phyloP scores from a whole-genome alignment of 1,284 basidiomycete species.

The Tranzscheliella williamsii region DNA sequence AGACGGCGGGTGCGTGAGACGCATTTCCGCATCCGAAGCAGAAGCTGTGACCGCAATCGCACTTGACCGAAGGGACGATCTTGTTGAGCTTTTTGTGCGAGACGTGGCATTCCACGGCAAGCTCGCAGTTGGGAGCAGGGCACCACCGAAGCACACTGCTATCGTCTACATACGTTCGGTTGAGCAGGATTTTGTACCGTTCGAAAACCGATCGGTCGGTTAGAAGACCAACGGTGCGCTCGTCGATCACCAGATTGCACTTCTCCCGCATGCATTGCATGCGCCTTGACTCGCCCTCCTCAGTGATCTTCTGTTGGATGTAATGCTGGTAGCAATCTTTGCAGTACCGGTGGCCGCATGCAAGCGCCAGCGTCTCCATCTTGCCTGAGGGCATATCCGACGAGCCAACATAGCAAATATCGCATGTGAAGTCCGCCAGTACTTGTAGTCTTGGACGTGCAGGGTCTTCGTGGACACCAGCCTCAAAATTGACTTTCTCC shows the following conservation, averaged over 20 bases:
- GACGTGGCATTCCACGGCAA: slow-evolving; percentile 85
- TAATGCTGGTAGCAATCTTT: slow-evolving; percentile 83
- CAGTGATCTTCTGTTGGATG: slow-evolving; percentile 79
- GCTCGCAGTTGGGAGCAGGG: slow-evolving; percentile 70
- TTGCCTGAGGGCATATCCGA: slow-evolving; percentile 40
- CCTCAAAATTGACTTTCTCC: slow-evolving; percentile 52
- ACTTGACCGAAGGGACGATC: slow-evolving; percentile 85
- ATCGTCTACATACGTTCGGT: slow-evolving; percentile 87
- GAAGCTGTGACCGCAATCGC: slow-evolving; percentile 74
- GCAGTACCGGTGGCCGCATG: slow-evolving; percentile 58
- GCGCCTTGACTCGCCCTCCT: slow-evolving; percentile 79
- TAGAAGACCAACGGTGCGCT: slow-evolving; percentile 50
- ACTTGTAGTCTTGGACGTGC: slow-evolving; percentile 34
- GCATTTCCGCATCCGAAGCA: slow-evolving; percentile 59
- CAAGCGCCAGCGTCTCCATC: slow-evolving; percentile 53
- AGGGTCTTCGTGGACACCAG: slow-evolving; percentile 52
- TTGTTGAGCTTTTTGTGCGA: slow-evolving; percentile 67
- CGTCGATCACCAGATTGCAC: slow-evolving; percentile 74
- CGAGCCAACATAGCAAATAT: slow-evolving; percentile 51
- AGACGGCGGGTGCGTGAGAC: slow-evolving; percentile 90
- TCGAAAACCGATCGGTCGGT: slow-evolving; percentile 60
- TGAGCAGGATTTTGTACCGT: slow-evolving; percentile 78
- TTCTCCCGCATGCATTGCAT: slow-evolving; percentile 92
- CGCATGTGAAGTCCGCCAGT: slow-evolving; percentile 52
- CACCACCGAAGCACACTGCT: slow-evolving; percentile 86